phyloP scores from a whole-genome alignment of 495 filamentous ascomycete genomes.

The Penicillium antarcticum region DNA sequence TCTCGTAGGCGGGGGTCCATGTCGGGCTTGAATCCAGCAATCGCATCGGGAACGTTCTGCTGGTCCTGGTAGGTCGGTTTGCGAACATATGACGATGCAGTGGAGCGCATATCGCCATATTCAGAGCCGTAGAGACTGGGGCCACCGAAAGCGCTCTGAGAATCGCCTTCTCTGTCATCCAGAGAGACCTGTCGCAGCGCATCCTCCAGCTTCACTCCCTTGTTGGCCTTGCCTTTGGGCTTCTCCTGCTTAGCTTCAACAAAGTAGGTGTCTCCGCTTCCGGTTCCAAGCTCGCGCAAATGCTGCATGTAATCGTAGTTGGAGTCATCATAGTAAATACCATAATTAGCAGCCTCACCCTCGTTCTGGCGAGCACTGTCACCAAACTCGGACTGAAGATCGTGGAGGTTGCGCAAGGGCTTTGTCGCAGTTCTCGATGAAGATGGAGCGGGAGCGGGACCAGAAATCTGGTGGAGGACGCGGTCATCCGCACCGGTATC shows the following conservation, averaged over 20 bases:
- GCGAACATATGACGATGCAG: conserved; percentile 63
- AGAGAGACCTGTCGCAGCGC: conserved; percentile 67
- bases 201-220: conserved; percentile 77
- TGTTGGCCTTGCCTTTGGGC: conserved; percentile 63
- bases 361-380: conserved; percentile 72
- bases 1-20: conserved; percentile 96
- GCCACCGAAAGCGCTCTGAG: conserved; percentile 46
- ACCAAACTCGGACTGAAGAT: conserved; percentile 77
- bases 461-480: conserved; percentile 59
- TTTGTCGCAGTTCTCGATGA: conserved; percentile 34
- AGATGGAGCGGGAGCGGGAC: conserved; percentile 31
- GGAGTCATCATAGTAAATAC: conserved; percentile 84
- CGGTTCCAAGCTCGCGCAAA: conserved; percentile 76
- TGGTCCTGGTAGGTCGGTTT: conserved; percentile 85
- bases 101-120: conserved; percentile 38
- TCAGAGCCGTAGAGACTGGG: conserved; percentile 32
- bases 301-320: conserved; percentile 99
- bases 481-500: conserved; percentile 77
- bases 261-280: conserved; percentile 61
- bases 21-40: conserved; percentile 92
- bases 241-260: conserved; percentile 63
- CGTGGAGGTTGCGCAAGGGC: conserved; percentile 50
- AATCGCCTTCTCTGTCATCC: conserved; percentile 32
- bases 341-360: conserved; percentile 91
- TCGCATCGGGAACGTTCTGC: conserved; percentile 85